Evolutionary conservation across 805 yeast genomes (phyloP).

Genomic region (Zygotorulaspora chibaensis): DNA sequence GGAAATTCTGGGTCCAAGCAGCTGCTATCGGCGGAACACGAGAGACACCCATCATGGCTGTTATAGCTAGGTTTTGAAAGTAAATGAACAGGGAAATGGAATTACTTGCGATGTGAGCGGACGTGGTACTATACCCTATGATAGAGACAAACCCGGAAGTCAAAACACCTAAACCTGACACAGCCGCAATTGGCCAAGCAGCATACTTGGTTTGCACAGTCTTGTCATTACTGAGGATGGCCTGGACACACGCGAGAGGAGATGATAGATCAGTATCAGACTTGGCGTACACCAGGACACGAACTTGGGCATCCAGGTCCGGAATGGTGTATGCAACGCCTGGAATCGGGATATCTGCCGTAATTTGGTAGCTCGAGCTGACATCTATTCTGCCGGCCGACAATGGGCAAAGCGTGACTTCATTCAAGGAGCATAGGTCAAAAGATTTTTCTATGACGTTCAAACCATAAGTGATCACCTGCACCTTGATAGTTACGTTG

Average conservation of each 20-base stretch:
- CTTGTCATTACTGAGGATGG: conserved; percentile 77
- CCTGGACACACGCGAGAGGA: conserved; percentile 88
- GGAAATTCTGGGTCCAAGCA: conserved; percentile 96
- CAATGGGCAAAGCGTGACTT: conserved; percentile 72
- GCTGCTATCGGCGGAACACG: conserved; percentile 94
- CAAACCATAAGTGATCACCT: conserved; percentile 78
- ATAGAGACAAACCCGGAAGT: conserved; percentile 85
- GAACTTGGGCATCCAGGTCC: conserved; percentile 87
- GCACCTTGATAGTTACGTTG: conserved; percentile 59
- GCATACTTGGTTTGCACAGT: conserved; percentile 92
- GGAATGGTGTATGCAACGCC: conserved; percentile 86
- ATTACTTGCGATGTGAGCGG: conserved; percentile 96
- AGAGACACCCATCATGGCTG: conserved; percentile 93
- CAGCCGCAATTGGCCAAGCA: conserved; percentile 93
- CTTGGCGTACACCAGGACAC: conserved; percentile 58
- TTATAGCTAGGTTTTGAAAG: conserved; percentile 88
- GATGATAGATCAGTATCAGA: conserved; percentile 40
- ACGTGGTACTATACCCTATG: conserved; percentile 84
- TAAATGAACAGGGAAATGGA: conserved; percentile 88
- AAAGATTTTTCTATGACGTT: conserved; percentile 51
- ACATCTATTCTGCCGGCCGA: conserved; percentile 83
- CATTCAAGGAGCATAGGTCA: conserved; percentile 59
- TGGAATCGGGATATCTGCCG: conserved; percentile 54
- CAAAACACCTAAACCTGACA: conserved; percentile 81
- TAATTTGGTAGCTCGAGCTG: conserved; percentile 44